Base-by-base conservation (phyloP, 257 asterid genomes). In the Fraxinus pennsylvanica region DNA sequence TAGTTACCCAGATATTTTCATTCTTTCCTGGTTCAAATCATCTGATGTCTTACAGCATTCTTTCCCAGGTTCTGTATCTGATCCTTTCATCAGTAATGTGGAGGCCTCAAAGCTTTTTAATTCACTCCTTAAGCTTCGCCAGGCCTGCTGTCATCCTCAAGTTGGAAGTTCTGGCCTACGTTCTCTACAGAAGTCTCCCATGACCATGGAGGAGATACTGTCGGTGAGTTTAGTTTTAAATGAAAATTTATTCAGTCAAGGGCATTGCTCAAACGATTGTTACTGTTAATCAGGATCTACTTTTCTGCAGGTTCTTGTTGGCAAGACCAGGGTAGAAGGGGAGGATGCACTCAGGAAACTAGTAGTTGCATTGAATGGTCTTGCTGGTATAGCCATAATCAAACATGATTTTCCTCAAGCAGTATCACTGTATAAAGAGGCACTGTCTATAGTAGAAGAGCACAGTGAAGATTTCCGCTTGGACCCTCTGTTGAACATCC, bases 61-160 rank as follows among this genome's bases (percentile, higher is more conserved):
- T 54, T 77, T 74, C 79, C 81, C 90, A 91, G 97, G 85, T 71
- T 57, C 72, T 71, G 61, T 84, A 75, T 76, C 89, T 71, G 92
- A 89, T 81, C 80, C 86, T 78, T 87, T 87, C 69, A 87, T 95
- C 84, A 87, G 97, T 79, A 90, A 86, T 29, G 27, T 77, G 89
- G 97, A 95, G 84, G 98, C 98, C 78, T 89, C 96, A 71, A 95
- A 93, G 93, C 88, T 95, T 84, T 95, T 95, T 75, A 88, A 88
- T 90, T 95, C 99, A 52, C 98, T 95, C 84, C 87, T 95, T 76
- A 95, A 93, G 92, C 98, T 95, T 84, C 99, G 99, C 33, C 99
- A 95, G 85, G 99, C 98, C 21, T 95, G 98, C 80, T 95, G 99
- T 82, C 99, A 95, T 87, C 99, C 99, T 84, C 99, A 95, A 88